These are phyloP conservation scores for Cryoendolithus antarcticus DNA, from an alignment of 2,329 filamentous ascomycete genomes.

Conservation along the genomic window DNA sequence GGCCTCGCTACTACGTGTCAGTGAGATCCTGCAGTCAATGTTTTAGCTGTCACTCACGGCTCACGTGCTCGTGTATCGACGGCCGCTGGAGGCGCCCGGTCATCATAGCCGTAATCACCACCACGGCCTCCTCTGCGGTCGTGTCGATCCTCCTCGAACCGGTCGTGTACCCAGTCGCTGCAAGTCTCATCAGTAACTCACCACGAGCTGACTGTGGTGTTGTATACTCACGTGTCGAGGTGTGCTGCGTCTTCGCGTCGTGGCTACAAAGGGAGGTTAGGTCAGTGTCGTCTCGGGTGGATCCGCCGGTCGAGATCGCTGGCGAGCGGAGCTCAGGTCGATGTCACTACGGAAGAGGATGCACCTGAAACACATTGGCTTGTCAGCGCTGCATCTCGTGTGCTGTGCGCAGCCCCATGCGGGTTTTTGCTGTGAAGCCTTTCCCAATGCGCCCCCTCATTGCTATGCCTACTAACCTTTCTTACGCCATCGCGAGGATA, in stretches of 20 bases:
- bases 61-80: not conserved
- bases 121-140: conserved; percentile 4
- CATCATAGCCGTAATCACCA: not conserved
- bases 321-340: no score
- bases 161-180: conserved; percentile 77
- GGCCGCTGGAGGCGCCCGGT: not conserved
- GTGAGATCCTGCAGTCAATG: not conserved
- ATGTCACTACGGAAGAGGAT: conserved; percentile 22
- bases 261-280: conserved; percentile 15
- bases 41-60: no score
- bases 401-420: no score
- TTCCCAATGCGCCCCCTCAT: no score
- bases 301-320: no score
- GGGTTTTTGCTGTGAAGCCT: no score
- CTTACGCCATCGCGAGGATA: conserved; percentile 73
- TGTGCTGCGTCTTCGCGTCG: conserved; percentile 30
- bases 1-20: conserved; percentile 1
- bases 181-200: conserved; percentile 10
- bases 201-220: conserved; percentile 1
- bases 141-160: conserved; percentile 22
- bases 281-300: no score
- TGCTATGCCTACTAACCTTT: no score
- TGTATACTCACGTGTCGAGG: conserved; percentile 51
- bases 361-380: no score
- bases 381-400: no score